Base-by-base conservation (phyloP, 2,329 filamentous ascomycete genomes). In the Paraconiothyrium brasiliense region DNA sequence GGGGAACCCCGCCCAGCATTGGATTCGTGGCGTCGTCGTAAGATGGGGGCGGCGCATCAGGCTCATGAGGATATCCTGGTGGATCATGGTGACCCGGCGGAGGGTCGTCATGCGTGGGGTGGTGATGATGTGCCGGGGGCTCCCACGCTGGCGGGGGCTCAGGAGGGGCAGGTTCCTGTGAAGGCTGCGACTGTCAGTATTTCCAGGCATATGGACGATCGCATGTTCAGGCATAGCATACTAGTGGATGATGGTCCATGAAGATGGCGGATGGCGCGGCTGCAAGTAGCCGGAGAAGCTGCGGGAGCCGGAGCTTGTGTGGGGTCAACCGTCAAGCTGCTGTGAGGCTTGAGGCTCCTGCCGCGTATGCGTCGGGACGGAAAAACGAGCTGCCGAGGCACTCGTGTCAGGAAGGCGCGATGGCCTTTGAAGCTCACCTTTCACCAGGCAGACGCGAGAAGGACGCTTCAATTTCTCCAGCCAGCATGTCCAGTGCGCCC, bases 11-110 rank as follows among this genome's bases (percentile, higher is more conserved):
- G 2, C 71, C 71, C 1, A 76, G 68, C n/a, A 76, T 69, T 1
- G 75, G 76, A 4, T 67, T 66, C 2, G 68, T 74, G 5, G 74
- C 72, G 54, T 76, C 74, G 22, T 76, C 68, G 52, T 78, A 78
- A 1, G 75, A 77, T 4, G 76, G 76, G 8, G 73, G 76, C 16
- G 74, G 70, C 30, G 72, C 71, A 32, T 72, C 67, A 43, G 72
- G 69, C 13, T 59, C 65, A 56, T 43, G 50, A 57, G 60, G 63
- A 46, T 63, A 64, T 51, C 27, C 47, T 27, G 49, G 52, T 20
- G 64, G 59, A 58, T 60, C 58, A 34, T 64, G 61, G 54, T 61
- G 30, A 37, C 56, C 56, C 56, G 70, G 58, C 30, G 62, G 66
- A 43, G 63, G 66, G 58, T n/a, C 35, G 24, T 41, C 37, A 34